Conservation (phyloP, 1,284 basidiomycete genomes). For the Cutaneotrichosporon spelunceum region DNA sequence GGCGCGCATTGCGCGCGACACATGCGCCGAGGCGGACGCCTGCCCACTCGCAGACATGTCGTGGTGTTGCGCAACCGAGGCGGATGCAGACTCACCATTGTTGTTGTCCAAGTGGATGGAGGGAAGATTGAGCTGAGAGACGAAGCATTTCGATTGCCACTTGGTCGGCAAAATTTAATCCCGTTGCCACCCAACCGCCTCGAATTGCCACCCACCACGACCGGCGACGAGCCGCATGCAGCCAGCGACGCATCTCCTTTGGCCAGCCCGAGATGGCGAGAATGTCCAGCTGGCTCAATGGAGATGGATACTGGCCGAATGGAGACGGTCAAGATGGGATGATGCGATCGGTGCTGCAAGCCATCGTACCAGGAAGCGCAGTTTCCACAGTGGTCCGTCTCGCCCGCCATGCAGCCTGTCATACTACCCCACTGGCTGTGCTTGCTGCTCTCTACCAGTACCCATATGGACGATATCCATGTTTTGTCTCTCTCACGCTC, state of each 20-base stretch:
- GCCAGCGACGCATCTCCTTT: too few relatives aligned
- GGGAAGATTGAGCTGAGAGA: neutral
- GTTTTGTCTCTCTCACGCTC: neutral
- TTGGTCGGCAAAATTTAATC: conserved; percentile 6
- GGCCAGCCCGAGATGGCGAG: neutral
- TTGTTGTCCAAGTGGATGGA: neutral
- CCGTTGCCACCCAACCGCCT: conserved; percentile 1
- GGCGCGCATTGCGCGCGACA: too few relatives aligned
- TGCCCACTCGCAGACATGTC: too few relatives aligned
- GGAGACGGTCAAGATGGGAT: too few relatives aligned
- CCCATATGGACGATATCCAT: neutral
- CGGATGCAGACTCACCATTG: neutral
- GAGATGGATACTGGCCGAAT: too few relatives aligned
- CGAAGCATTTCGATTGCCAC: conserved; percentile 6
- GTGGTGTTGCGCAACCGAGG: too few relatives aligned
- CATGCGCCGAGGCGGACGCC: too few relatives aligned
- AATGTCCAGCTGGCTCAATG: neutral
- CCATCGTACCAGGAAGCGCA: too few relatives aligned
- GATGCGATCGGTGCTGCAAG: too few relatives aligned
- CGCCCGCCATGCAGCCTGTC: too few relatives aligned
- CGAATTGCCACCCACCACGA: neutral
- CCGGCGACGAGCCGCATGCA: too few relatives aligned
- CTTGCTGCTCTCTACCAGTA: neutral
- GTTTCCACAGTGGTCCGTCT: too few relatives aligned
- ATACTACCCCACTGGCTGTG: neutral